Percentiles rank a stretch among this genome's conserved stretches.
Evolutionary conservation across 306 rosid genomes (phyloP).

Genomic region (Vigna reflexopilosa): DNA sequence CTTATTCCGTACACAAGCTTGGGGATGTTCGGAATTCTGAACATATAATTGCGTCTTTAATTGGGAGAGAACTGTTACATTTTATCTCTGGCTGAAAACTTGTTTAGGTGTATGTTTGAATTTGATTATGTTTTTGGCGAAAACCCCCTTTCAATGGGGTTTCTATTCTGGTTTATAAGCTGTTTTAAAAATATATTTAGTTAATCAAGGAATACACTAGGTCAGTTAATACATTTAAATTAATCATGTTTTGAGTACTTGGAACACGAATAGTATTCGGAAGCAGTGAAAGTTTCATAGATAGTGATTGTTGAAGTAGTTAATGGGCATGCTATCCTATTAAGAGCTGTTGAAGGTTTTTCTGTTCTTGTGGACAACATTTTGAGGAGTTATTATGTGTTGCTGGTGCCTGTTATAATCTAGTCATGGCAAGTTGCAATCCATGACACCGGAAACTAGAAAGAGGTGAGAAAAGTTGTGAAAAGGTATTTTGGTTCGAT

Average conservation of each 20-base stretch:
- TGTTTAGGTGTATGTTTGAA: not conserved
- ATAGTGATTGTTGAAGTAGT: not conserved
- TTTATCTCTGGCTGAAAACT: not conserved
- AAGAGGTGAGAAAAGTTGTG: not conserved
- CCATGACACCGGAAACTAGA: not conserved
- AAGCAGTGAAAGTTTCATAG: not conserved
- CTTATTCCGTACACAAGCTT: too few relatives aligned
- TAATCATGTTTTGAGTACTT: not conserved
- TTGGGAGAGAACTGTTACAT: not conserved
- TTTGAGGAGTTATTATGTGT: not conserved
- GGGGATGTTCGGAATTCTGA: not conserved
- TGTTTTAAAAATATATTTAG: not conserved
- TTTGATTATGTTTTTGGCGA: not conserved
- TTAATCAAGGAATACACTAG: not conserved
- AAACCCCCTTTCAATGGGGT: not conserved
- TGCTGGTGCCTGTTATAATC: not conserved
- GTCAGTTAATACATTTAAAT: not conserved
- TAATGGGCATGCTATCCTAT: not conserved
- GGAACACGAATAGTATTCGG: too few relatives aligned
- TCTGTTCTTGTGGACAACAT: not conserved
- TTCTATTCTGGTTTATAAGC: not conserved
- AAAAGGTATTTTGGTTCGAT: not conserved
- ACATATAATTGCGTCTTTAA: not conserved
- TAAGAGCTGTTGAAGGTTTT: not conserved
- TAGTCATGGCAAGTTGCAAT: not conserved